Evolutionary conservation across 345 rosid species (phyloP).

Genomic region (Mercurialis annua): DNA sequence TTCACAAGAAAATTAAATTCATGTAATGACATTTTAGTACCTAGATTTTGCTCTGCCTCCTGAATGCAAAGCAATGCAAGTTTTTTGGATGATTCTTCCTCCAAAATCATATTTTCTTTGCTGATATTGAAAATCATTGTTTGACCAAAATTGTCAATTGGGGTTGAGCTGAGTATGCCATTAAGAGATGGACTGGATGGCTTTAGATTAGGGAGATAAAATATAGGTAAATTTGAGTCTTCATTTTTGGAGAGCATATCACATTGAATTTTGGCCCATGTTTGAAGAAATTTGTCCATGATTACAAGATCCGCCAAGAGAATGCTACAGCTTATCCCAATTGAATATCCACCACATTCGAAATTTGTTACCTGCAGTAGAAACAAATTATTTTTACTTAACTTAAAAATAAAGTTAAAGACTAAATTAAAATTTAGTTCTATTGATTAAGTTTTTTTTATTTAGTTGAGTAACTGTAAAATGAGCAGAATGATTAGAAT

Average conservation of each 20-base stretch:
- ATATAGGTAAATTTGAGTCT: constrained; percentile 36
- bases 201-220: constrained; percentile 48
- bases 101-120: not conserved
- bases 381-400: too few relatives aligned
- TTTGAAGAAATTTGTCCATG: constrained; percentile 41
- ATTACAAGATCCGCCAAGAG: constrained; percentile 54
- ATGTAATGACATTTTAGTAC: constrained; percentile 13
- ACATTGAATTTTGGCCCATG: constrained; percentile 57
- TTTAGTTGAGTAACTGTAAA: too few relatives aligned
- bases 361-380: constrained; percentile 78
- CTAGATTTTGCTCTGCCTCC: constrained; percentile 32
- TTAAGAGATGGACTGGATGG: not conserved
- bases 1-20: constrained; percentile 40
- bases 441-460: too few relatives aligned
- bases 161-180: constrained; percentile 22
- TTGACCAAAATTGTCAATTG: constrained; percentile 32
- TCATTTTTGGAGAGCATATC: constrained; percentile 22
- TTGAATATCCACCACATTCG: constrained; percentile 78
- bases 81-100: constrained; percentile 13
- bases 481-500: too few relatives aligned
- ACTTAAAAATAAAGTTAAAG: too few relatives aligned
- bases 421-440: too few relatives aligned
- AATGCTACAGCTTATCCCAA: constrained; percentile 81
- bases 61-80: constrained; percentile 33
- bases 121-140: constrained; percentile 31